Base-by-base conservation (phyloP, 1,284 basidiomycete species). In the Trametes hirsuta region DNA sequence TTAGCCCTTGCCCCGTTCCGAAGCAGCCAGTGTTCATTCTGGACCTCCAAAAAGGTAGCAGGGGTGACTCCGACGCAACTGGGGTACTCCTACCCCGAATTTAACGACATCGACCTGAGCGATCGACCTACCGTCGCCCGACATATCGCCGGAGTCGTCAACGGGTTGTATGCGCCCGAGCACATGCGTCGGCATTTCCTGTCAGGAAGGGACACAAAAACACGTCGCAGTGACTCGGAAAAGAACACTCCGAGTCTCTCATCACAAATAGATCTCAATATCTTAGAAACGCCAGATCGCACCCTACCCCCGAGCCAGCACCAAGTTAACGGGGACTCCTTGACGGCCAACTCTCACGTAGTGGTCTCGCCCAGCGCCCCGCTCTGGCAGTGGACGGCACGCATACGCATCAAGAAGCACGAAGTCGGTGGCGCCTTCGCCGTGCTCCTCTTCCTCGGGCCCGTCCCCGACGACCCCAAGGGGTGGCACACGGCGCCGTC, bases 1-100 rank as follows among this genome's bases (percentile, higher is more conserved):
- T 3, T 24, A 75, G 75, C 61, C 18, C 69, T 76, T 3, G 70
- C 71, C 2, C 74, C 74, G 6, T 75, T 76, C 67, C 71, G 70
- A 73, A 61, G 69, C 18, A 63, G 68, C 3, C 68, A 72, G 53
- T 51, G 50, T 5, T 66, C 64, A 6, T 76, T 68, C 67, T 77
- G 75, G 76, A 62, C 61, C 18, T 77, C 77, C 1, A 45, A 64
- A 4, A 59, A 67, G 10, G 51, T 71, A 4, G 52, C 47, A 0
- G 59, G 52, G 18, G 45, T 37, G 0, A 50, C 58, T 40, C 71
- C 72, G 0, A 48, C 54, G 4, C 60, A 57, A 6, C 65, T 81
- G 11, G 71, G 75, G 21, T 81, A 81, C 61, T 74, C 76, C 0
- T 81, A 81, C 61, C 79, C 80, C 8, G 80, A 81, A 41, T 81